Conservation (phyloP, 2,329 filamentous ascomycete genomes). For the Neofusicoccum sp. region DNA sequence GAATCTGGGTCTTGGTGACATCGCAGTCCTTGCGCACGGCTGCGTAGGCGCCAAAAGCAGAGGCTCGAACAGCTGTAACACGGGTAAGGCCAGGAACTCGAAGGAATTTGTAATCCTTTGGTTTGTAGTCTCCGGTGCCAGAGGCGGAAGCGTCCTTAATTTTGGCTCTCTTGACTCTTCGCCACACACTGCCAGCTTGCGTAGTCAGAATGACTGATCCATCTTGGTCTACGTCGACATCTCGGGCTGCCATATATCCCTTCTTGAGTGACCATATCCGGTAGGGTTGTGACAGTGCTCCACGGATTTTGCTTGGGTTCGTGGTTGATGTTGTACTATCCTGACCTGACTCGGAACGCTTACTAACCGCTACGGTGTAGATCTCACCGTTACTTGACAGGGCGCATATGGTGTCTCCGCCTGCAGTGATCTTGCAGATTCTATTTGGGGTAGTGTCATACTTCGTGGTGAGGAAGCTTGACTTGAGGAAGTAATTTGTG, state of each 20-base stretch:
- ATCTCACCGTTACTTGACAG: conserved; percentile 83
- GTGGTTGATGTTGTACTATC: conserved; percentile 74
- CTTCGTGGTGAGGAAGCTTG: conserved; percentile 65
- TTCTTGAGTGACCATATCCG: conserved; percentile 90
- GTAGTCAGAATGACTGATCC: conserved; percentile 95
- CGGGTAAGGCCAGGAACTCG: conserved; percentile 86
- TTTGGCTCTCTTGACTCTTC: conserved; percentile 78
- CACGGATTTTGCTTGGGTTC: conserved; percentile 87
- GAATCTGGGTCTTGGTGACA: conserved; percentile 73
- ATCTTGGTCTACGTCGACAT: conserved; percentile 87
- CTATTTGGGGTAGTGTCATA: conserved; percentile 67
- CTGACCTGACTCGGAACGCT: conserved; percentile 63
- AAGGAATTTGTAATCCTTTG: conserved; percentile 94
- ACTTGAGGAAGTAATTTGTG: conserved; percentile 68
- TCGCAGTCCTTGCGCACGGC: conserved; percentile 83
- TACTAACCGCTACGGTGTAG: conserved; percentile 79
- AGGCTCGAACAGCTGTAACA: conserved; percentile 81
- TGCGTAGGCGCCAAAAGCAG: conserved; percentile 86
- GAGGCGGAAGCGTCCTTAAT: conserved; percentile 66
- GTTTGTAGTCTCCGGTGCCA: conserved; percentile 59
- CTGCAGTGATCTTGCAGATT: conserved; percentile 77
- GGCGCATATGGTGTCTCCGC: conserved; percentile 89
- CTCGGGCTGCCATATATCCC: conserved; percentile 78
- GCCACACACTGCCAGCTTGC: conserved; percentile 90
- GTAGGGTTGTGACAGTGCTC: conserved; percentile 75